Base-by-base conservation (phyloP, 306 rosid genomes). In the Prunus padus region DNA sequence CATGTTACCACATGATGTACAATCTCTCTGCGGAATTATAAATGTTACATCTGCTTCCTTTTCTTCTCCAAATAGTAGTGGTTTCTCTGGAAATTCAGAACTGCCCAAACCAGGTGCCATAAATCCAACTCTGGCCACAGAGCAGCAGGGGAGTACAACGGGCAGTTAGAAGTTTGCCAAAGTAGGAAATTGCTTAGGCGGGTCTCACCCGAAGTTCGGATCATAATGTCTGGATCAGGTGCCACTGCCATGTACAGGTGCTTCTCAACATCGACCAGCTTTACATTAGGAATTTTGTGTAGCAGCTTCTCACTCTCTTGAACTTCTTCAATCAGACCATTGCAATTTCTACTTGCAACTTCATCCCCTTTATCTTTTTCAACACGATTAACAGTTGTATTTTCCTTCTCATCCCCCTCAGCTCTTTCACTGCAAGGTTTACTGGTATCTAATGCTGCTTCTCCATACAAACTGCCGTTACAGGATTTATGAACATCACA, bases 121-220 rank as follows among this genome's bases (percentile, higher is more conserved):
- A 92, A 31, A 50, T 93, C 96, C 50, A 92, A 75, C 69, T 92
- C 96, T 42, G 97, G 97, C 97, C 97, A 92, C 44, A 92, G 90
- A 1, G 86, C 90, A 11, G 82, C 19, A 25, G 97, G 95, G 28
- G 91, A 85, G 79, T 84, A 87, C 83, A 91, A 79, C 18, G 83
- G 88, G 47, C 92, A 87, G 67, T 77, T 51, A 66, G 83, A 66
- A 65, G 92, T 87, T 79, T 89, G 91, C 97, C 93, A 92, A 60
- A 92, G 97, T 78, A 89, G 96, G 76, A 92, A 89, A 81, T 88
- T 92, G 77, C 96, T 88, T 47, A 92, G 90, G 1, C 96, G 89
- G 22, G 73, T 82, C 76, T 88, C 96, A 0, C 97, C 97, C 0
- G 89, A 85, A 67, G 88, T 83, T 77, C 91, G 85, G 26, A 92